phyloP scores from a whole-genome alignment of 2,329 filamentous ascomycete genomes.

The Hypoxylon sp. region DNA sequence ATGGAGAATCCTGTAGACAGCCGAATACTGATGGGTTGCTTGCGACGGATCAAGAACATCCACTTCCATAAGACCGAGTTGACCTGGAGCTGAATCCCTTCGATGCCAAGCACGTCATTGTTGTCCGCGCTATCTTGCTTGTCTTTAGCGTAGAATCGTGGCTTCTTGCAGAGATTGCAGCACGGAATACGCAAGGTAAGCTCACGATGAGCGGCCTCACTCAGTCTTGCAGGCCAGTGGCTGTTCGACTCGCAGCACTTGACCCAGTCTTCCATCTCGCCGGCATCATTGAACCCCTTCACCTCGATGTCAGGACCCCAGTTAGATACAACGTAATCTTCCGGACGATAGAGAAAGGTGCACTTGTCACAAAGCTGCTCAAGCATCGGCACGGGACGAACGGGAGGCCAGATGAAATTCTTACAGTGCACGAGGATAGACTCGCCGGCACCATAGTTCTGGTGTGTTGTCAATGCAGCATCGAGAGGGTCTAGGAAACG shows the following conservation, averaged over 20 bases:
- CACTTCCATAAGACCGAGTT: constrained; percentile 42
- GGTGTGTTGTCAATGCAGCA: neutral
- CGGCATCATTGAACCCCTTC: neutral
- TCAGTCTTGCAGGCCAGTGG: constrained; percentile 9
- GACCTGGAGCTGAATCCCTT: constrained; percentile 41
- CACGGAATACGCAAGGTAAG: constrained; percentile 43
- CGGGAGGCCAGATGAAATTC: constrained; percentile 37
- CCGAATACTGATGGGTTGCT: constrained; percentile 14
- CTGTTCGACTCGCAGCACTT: neutral
- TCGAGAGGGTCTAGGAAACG: neutral
- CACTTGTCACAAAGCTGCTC: constrained; percentile 39
- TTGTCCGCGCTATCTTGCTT: neutral
- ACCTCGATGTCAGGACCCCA: neutral
- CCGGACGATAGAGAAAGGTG: neutral
- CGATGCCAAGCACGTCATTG: constrained; percentile 21
- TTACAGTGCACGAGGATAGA: neutral
- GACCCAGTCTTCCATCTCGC: neutral
- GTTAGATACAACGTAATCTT: neutral
- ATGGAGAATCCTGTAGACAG: constrained; percentile 41
- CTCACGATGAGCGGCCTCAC: constrained; percentile 23
- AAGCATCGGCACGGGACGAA: neutral
- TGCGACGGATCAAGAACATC: constrained; percentile 4
- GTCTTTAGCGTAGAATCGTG: constrained; percentile 23
- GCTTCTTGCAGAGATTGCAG: constrained; percentile 41
- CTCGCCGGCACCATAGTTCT: neutral